Conservation (phyloP, 306 rosid genomes). For the Vachellia collinsii region DNA sequence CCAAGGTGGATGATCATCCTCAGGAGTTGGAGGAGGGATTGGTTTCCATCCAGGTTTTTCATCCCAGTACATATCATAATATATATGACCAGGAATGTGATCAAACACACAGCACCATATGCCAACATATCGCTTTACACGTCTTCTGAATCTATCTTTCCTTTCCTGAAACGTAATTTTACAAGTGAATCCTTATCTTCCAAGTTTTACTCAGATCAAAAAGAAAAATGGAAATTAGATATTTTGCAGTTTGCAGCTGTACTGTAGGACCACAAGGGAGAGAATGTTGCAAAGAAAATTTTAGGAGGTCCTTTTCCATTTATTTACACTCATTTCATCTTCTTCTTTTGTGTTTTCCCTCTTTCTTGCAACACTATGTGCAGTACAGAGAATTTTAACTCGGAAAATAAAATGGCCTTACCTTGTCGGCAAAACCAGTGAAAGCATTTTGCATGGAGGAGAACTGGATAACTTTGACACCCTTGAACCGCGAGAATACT, state of each 20-base stretch:
- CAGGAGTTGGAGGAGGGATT: conserved; percentile 68
- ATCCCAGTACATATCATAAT: conserved; percentile 95
- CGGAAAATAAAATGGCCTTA: conserved; percentile 28
- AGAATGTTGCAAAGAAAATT: background rate
- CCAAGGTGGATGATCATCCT: conserved; percentile 87
- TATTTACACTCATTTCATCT: background rate
- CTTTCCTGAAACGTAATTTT: conserved; percentile 49
- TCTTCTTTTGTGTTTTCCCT: background rate
- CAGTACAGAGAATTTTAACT: too few species aligned
- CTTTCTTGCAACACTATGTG: background rate
- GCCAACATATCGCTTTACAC: conserved; percentile 78
- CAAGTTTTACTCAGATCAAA: background rate
- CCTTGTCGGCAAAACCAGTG: conserved; percentile 75
- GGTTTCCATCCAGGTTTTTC: conserved; percentile 96
- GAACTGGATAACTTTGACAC: conserved; percentile 83
- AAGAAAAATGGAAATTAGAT: too few species aligned
- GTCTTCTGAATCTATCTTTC: conserved; percentile 75
- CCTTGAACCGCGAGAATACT: conserved; percentile 82
- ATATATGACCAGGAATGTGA: conserved; percentile 78
- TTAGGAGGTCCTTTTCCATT: too few species aligned
- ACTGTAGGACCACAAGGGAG: background rate
- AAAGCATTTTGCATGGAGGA: conserved; percentile 87
- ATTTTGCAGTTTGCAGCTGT: background rate
- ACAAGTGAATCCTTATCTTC: background rate
- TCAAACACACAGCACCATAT: conserved; percentile 86